Base-by-base conservation (phyloP, 2,329 filamentous ascomycete genomes). In the Xylaria sp. region DNA sequence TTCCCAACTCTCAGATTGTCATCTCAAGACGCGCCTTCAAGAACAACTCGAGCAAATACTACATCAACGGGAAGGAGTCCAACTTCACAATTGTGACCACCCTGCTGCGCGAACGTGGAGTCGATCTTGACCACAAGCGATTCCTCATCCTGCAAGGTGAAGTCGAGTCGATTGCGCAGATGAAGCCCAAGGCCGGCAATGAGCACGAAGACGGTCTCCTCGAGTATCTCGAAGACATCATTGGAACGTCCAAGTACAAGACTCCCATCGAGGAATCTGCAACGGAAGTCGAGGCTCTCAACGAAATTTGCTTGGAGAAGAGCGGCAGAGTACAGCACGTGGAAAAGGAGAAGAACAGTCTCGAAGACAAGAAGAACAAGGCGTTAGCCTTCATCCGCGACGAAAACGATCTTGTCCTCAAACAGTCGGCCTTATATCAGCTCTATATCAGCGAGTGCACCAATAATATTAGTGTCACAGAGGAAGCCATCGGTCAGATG, bases 191-290 rank as follows among this genome's bases (percentile, higher is more conserved):
- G 74, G 94, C 95, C 3, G 87, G 83, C 48, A 93, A 91, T 68
- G 94, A 99, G 73, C 93, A 97, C 70, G 94, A 99, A 62, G 94
- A 99, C 69, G 94, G 94, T 10, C 83, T 99, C 2, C 81, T 99
- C 16, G 94, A 99, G 74, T 99, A 99, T 65, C 84, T 99, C 0
- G 94, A 99, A 73, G 94, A 99, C 70, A 99, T 99, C 63, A 97
- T 99, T 68, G 94, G 95, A 63, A 99, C 94, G 0, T 97, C 94
- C 4, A 97, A 96, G 73, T 99, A 99, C 79, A 99, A 99, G 77
- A 84, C 89, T 0, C 93, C 94, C 0, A 99, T 99, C 64, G 94
- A 99, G 68, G 94, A 99, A 76, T 88, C 92, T 0, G 93, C 92
- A 0, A 78, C 88, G 1, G 91, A 97, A 74, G 91, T 96, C 0